Evolutionary conservation across 2,329 filamentous ascomycete genomes (phyloP).

Genomic region (Verticillium tricorpus): DNA sequence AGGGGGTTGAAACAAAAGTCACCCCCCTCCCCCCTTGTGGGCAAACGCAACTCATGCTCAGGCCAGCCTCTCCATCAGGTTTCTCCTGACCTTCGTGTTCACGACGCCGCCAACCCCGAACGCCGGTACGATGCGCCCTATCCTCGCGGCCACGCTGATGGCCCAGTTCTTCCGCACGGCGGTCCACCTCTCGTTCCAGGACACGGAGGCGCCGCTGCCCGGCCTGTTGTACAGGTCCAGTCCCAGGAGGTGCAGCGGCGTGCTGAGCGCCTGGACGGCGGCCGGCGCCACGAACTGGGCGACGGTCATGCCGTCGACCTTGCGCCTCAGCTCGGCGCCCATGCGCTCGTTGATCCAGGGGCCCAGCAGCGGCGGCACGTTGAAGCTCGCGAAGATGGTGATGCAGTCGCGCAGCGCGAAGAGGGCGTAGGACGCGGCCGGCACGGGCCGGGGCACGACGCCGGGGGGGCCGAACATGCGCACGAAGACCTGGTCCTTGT

Average conservation of each 20-base stretch:
- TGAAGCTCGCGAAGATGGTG: conserved; percentile 91
- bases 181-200: conserved; percentile 56
- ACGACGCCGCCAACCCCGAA: conserved; percentile 87
- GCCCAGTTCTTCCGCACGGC: conserved; percentile 73
- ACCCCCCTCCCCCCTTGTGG: neutral
- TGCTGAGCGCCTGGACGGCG: conserved; percentile 71
- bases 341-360: conserved; percentile 58
- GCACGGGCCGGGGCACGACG: conserved; percentile 51
- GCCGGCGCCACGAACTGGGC: conserved; percentile 82
- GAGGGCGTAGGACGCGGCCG: conserved; percentile 66
- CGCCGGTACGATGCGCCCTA: conserved; percentile 82
- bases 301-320: conserved; percentile 50
- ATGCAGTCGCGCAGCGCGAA: conserved; percentile 81
- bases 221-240: conserved; percentile 80
- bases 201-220: conserved; percentile 24
- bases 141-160: conserved; percentile 67
- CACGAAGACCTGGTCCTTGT: conserved; percentile 86
- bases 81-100: conserved; percentile 66
- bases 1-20: too few relatives aligned
- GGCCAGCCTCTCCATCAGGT: conserved; percentile 59
- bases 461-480: conserved; percentile 69
- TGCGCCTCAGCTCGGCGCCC: conserved; percentile 44
- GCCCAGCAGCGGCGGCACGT: conserved; percentile 75
- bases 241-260: conserved; percentile 79
- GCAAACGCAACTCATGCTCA: conserved; percentile 10